phyloP scores from a whole-genome alignment of 305 asterid genomes.

The Fraxinus velutina region DNA sequence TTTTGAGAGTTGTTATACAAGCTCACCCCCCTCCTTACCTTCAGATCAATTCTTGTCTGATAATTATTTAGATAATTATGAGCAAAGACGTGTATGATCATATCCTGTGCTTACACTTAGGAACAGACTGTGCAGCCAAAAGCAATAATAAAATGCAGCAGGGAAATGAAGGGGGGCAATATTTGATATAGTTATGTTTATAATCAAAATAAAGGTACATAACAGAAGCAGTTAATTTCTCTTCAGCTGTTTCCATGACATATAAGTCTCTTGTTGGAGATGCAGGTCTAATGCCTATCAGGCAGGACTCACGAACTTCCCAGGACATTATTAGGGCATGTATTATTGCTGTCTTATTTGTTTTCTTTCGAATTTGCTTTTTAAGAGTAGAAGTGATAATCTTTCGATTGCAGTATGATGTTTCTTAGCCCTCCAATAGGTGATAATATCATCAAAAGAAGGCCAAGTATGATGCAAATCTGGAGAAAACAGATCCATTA shows the following conservation, averaged over 20 bases:
- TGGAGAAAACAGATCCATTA: conserved; percentile 19
- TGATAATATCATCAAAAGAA: conserved; percentile 38
- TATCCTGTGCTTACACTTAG: not conserved
- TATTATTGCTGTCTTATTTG: not conserved
- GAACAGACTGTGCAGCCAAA: not conserved
- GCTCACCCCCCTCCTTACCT: not conserved
- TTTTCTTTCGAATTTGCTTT: not conserved
- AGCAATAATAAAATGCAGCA: not conserved
- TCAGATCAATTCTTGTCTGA: not conserved
- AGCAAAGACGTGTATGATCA: not conserved
- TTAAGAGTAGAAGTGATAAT: conserved; percentile 31
- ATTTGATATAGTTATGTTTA: not conserved
- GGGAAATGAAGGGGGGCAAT: not conserved
- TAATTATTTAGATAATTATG: not conserved
- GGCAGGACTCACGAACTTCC: conserved; percentile 8
- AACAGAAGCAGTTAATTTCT: not conserved
- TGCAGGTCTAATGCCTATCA: not conserved
- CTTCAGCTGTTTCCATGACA: not conserved
- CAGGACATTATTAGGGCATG: not conserved
- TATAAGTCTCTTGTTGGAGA: not conserved
- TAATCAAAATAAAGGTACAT: not conserved
- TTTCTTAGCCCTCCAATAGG: conserved; percentile 55
- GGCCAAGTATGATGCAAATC: conserved; percentile 50
- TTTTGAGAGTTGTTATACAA: not conserved
- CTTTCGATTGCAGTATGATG: conserved; percentile 36